These are phyloP conservation scores for Ogataea degrootiae DNA, from an alignment of 805 yeast species.

Conservation along the genomic window DNA sequence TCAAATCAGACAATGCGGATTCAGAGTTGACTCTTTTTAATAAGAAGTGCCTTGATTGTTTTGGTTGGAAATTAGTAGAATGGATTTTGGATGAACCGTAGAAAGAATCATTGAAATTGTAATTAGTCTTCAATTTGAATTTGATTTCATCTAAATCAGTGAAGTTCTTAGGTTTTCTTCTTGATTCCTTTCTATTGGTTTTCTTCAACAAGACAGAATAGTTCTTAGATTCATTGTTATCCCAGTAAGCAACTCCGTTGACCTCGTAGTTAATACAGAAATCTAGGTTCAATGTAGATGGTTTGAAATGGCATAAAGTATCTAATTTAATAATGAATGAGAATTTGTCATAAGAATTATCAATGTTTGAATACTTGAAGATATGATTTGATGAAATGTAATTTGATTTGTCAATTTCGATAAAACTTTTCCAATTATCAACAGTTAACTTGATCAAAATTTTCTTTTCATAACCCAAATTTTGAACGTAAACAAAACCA, in stretches of 20 bases:
- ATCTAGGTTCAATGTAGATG: conserved; percentile 27
- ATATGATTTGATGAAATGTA: conserved; percentile 35
- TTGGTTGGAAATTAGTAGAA: conserved; percentile 15
- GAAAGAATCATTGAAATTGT: conserved; percentile 27
- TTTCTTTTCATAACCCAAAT: conserved; percentile 35
- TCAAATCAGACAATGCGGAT: conserved; percentile 21
- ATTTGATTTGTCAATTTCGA: conserved; percentile 29
- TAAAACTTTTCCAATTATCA: conserved; percentile 40
- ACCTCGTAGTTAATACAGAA: conserved; percentile 38
- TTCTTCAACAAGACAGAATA: conserved; percentile 34
- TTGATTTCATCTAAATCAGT: conserved; percentile 26
- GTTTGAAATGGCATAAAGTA: conserved; percentile 21
- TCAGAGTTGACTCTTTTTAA: conserved; percentile 29
- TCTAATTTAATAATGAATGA: conserved; percentile 44
- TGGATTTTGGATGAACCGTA: conserved; percentile 1
- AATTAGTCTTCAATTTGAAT: conserved; percentile 26
- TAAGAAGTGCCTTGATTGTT: conserved; percentile 22
- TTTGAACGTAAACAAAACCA: conserved; percentile 37
- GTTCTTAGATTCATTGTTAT: conserved; percentile 34
- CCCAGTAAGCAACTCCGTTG: conserved; percentile 32
- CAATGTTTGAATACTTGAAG: conserved; percentile 34
- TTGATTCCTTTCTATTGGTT: conserved; percentile 1
- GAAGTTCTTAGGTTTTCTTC: conserved; percentile 2
- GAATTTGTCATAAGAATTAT: conserved; percentile 36
- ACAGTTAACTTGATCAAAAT: conserved; percentile 43